phyloP scores from a whole-genome alignment of 805 yeast genomes.

The Yamadazyma olivae region DNA sequence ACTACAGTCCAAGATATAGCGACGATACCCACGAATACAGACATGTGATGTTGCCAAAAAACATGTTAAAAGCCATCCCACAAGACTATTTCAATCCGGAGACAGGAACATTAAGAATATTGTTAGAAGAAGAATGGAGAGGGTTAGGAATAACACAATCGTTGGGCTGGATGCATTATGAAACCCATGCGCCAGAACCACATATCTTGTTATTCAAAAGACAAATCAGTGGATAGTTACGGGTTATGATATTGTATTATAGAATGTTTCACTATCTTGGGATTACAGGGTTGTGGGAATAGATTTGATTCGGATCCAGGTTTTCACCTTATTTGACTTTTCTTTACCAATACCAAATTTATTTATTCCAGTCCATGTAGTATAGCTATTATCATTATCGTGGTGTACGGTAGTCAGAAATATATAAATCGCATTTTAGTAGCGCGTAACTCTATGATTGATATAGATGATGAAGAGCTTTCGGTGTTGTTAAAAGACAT shows the following conservation, averaged over 20 bases:
- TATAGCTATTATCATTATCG: no score
- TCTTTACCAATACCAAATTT: no score
- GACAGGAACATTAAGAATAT: conserved; percentile 87
- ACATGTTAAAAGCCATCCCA: conserved; percentile 91
- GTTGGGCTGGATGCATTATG: conserved; percentile 97
- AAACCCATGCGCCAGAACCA: conserved; percentile 98
- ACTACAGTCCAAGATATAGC: conserved; percentile 88
- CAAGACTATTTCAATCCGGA: conserved; percentile 90
- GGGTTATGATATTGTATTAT: no score
- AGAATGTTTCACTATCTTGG: no score
- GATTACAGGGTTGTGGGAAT: no score
- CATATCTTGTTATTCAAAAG: conserved; percentile 84
- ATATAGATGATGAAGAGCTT: conserved; percentile 26
- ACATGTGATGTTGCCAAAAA: conserved; percentile 96
- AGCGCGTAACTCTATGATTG: conserved; percentile 8
- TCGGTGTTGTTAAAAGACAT: conserved; percentile 32
- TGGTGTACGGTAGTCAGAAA: no score
- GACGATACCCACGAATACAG: conserved; percentile 93
- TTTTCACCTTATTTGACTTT: no score
- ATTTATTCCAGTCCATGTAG: no score
- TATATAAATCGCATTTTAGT: no score
- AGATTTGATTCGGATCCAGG: no score
- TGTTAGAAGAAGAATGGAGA: conserved; percentile 97
- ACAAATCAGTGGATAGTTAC: no score
- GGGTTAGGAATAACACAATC: conserved; percentile 97